Evolutionary conservation across 2,329 filamentous ascomycete species (phyloP).

Genomic region (Byssothecium circinans): DNA sequence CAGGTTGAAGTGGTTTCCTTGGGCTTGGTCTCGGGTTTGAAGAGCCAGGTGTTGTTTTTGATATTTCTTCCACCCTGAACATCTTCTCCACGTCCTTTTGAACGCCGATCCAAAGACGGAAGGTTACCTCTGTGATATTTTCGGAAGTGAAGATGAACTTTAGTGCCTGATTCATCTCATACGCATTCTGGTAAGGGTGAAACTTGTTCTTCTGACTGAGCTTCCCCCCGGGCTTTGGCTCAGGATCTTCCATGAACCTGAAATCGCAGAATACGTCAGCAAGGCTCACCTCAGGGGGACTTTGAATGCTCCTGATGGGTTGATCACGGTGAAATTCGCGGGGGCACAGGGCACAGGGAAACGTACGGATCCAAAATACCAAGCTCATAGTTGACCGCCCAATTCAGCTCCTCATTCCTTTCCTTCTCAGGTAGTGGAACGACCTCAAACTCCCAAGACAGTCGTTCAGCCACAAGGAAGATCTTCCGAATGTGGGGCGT

Average conservation of each 20-base stretch:
- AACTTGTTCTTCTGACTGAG: conserved; percentile 20
- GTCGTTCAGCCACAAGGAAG: conserved; percentile 31
- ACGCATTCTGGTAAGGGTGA: conserved; percentile 30
- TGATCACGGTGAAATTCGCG: no score
- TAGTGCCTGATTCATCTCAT: conserved; percentile 28
- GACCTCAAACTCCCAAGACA: conserved; percentile 22
- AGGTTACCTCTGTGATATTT: conserved; percentile 20
- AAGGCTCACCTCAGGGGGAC: no score
- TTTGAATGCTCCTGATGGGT: no score
- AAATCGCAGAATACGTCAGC: no score
- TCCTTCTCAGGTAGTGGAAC: conserved; percentile 20
- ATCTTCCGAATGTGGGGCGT: conserved; percentile 30
- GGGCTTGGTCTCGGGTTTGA: not conserved
- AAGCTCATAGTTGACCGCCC: conserved; percentile 31
- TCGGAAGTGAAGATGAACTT: conserved; percentile 21
- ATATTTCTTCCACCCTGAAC: not conserved
- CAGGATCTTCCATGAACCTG: conserved; percentile 19
- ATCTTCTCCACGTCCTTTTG: conserved; percentile 14
- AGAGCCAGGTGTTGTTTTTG: not conserved
- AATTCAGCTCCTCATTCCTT: conserved; percentile 27
- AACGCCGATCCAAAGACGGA: conserved; percentile 23
- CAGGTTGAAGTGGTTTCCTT: not conserved
- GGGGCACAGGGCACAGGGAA: no score
- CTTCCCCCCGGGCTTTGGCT: conserved; percentile 24
- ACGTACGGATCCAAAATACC: conserved; percentile 22